These are phyloP conservation scores for Nitzschia inconspicua DNA, from an alignment of 108 stramenopile species.

Conservation along the genomic window DNA sequence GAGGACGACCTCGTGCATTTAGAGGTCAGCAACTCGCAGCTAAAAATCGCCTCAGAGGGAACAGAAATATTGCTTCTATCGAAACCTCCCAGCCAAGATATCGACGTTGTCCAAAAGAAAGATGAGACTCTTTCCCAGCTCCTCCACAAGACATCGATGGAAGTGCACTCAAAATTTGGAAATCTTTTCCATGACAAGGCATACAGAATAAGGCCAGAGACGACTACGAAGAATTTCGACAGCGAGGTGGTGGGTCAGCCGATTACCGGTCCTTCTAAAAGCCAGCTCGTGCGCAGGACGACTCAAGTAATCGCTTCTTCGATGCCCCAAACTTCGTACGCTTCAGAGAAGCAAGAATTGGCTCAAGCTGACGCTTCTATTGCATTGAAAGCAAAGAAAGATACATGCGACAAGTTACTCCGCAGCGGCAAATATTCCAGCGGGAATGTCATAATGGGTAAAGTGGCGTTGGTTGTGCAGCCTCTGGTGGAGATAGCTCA, in stretches of 20 bases:
- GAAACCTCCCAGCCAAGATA: slow-evolving; percentile 33
- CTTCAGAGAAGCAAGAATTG: not conserved
- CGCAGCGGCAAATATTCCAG: slow-evolving; percentile 20
- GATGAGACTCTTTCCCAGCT: slow-evolving; percentile 17
- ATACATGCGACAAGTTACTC: slow-evolving; percentile 22
- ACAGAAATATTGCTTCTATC: too few relatives aligned
- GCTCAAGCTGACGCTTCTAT: not conserved
- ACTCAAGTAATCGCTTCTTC: not conserved
- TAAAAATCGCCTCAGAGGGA: too few relatives aligned
- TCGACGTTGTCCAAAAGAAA: slow-evolving; percentile 8
- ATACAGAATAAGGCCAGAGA: slow-evolving; percentile 1
- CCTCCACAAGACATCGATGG: slow-evolving; percentile 13
- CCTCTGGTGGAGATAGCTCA: slow-evolving; percentile 17
- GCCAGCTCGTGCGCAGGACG: not conserved
- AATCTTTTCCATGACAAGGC: slow-evolving; percentile 26
- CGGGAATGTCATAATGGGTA: slow-evolving; percentile 25
- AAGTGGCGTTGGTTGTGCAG: slow-evolving; percentile 8
- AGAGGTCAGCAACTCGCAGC: not conserved
- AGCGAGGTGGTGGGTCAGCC: not conserved
- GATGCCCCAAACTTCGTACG: not conserved
- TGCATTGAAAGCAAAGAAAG: not conserved
- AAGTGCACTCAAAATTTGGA: slow-evolving; percentile 23
- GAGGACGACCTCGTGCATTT: not conserved
- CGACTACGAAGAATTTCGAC: not conserved
- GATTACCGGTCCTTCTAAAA: not conserved